phyloP scores from a whole-genome alignment of 371 early-diverging fungal species.

The Dichotomocladium elegans region DNA sequence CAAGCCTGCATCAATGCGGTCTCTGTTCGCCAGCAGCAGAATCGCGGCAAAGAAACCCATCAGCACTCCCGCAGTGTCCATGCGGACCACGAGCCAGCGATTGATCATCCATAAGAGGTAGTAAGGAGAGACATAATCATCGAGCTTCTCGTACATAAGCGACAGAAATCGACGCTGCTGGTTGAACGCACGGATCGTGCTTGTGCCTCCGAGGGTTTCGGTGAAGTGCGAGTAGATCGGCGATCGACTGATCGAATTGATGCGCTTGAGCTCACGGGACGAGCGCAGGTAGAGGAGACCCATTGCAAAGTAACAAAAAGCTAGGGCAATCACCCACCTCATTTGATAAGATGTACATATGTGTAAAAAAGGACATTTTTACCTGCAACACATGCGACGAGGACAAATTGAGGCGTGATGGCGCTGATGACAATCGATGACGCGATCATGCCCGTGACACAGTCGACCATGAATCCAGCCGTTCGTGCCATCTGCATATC shows the following conservation, averaged over 20 bases:
- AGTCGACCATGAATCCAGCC: constrained; percentile 26
- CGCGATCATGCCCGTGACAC: constrained; percentile 41
- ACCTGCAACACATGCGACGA: constrained; percentile 28
- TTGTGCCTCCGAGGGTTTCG: constrained; percentile 62
- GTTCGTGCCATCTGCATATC: constrained; percentile 34
- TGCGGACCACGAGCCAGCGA: constrained; percentile 77
- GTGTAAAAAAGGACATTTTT: no score
- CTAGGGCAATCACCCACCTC: no score
- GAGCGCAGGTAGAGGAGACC: constrained; percentile 63
- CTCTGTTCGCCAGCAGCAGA: constrained; percentile 48
- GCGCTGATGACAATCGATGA: constrained; percentile 60
- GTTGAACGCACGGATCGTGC: constrained; percentile 72
- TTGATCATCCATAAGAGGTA: constrained; percentile 83
- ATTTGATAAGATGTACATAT: no score
- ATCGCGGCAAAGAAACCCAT: constrained; percentile 68
- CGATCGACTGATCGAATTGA: constrained; percentile 71
- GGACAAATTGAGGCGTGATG: constrained; percentile 58
- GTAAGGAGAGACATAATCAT: constrained; percentile 69
- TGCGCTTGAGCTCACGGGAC: constrained; percentile 77
- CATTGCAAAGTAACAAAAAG: constrained; percentile 27
- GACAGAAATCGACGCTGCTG: constrained; percentile 58
- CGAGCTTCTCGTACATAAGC: constrained; percentile 52
- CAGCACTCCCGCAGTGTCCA: constrained; percentile 65
- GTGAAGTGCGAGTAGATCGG: constrained; percentile 75
- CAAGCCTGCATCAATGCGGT: constrained; percentile 70